Conservation (phyloP, 192 early-diverging fungal species). For the Podochytrium sp. region DNA sequence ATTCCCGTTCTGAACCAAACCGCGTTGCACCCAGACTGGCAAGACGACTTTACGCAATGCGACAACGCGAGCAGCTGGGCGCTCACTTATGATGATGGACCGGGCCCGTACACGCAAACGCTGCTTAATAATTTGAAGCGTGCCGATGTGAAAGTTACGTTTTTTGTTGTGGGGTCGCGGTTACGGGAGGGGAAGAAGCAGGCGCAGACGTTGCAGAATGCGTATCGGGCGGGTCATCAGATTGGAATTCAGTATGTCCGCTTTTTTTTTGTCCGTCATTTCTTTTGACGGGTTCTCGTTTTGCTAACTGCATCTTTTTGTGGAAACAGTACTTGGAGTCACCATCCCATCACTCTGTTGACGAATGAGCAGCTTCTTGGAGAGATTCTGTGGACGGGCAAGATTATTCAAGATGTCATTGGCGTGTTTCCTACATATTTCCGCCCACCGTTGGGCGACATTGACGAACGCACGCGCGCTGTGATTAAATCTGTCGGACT, state of each 20-base stretch:
- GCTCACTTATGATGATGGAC: conserved; percentile 48
- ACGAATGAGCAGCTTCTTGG: conserved; percentile 69
- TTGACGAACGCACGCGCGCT: conserved; percentile 60
- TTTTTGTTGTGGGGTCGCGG: conserved; percentile 68
- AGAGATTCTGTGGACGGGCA: conserved; percentile 56
- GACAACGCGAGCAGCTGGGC: not conserved
- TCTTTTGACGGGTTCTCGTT: too few species aligned
- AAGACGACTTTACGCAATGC: conserved; percentile 10
- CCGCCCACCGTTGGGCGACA: conserved; percentile 71
- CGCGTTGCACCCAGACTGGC: conserved; percentile 9
- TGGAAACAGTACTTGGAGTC: conserved; percentile 58
- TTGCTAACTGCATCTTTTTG: not conserved
- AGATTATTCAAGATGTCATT: conserved; percentile 51
- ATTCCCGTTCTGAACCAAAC: not conserved
- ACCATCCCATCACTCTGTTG: conserved; percentile 53
- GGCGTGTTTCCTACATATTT: conserved; percentile 61
- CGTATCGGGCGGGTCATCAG: conserved; percentile 61
- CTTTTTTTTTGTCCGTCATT: too few species aligned
- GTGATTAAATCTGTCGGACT: conserved; percentile 59
- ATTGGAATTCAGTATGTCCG: conserved; percentile 45
- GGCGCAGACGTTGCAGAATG: conserved; percentile 44
- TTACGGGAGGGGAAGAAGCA: conserved; percentile 41
- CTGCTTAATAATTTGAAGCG: conserved; percentile 58
- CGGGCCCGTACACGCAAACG: conserved; percentile 50
- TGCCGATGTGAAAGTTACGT: conserved; percentile 66